Evolutionary conservation across 768 basidiomycete species (phyloP), one percentile per base, ranked within the genome.

Genomic region (Galerina marginata): DNA sequence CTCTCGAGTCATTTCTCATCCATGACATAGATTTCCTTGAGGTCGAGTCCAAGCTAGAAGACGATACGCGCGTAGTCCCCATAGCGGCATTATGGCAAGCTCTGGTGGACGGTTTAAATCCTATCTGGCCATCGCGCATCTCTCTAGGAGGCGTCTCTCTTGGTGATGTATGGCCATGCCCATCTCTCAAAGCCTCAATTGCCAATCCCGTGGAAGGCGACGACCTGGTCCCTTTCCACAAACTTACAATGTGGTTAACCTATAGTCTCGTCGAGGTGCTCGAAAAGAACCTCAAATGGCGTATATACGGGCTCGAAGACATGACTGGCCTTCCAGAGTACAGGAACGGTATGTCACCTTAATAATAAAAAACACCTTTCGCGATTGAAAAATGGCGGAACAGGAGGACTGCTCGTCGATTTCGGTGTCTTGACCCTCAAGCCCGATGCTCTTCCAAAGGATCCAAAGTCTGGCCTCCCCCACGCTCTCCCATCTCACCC

Each of bases 321-420:
- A 85, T 95, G 85, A 97, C 95, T 0, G 96, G 96, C 1, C 58
- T 98, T 36, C 95, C 96, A 0, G 96, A 99, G 75, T 99, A 99
- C 74, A 86, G 96, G 44, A 97, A 97, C 64, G 96, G 94, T 89
- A 50, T 10, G 70, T 62, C 43, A 36, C 15, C 26, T 44, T n/a
- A n/a, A 51, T 6, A 43, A n/a, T n/a, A n/a, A n/a, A n/a, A 10
- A 36, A 46, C 14, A 26, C 40, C 54, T 53, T 29, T 33, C 14
- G 25, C 20, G n/a, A n/a, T 15, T 53, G 11, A 39, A 29, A 12
- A 23, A 54, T 39, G 42, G 50, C 48, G 20, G 12, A 33, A 51
- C 40, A 93, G 93, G 96, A 23, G 96, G 96, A 6, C 82, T 99
- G 2, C 78, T 97, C 25, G 74, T 97, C 47, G 96, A 99, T 70